Evolutionary conservation across 2,329 filamentous ascomycete genomes (phyloP), one percentile per base, ranked within the genome.

Genomic region (Aspergillus oerlinghausenensis): DNA sequence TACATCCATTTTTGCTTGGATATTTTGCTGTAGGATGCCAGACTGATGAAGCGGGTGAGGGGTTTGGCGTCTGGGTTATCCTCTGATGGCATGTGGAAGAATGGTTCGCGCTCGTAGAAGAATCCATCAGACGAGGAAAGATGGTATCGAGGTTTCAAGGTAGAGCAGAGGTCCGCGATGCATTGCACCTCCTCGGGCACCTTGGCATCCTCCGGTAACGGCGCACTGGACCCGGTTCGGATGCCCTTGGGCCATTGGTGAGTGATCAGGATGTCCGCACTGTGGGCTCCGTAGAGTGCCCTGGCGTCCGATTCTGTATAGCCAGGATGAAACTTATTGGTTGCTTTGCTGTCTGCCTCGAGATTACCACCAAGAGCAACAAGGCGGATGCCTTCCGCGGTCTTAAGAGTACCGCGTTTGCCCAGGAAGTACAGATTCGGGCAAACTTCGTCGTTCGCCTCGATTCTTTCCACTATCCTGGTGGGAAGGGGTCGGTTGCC

Each of bases 71-170:
- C 80, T 6, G 82, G 80, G 9, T 77, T 74, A 42, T 81, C 80
- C 35, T 79, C 74, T 35, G 75, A 78, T 3, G 82, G 79, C 23
- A 75, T 62, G 70, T 96, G 88, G 67, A 94, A 87, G 77, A 97
- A 99, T 0, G 93, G 91, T 73, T 97, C 94, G 55, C 94, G 86
- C 75, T 99, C 93, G 71, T 88, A 97, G 74, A 89, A 93, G 65
- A 86, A 86, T 6, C 80, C 75, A 1, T 84, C 81, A 0, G 89
- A 89, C 3, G 84, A 80, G 1, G 90, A 86, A 67, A 97, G 87
- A 72, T 97, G 92, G 69, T 99, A 99, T 28, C 90, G 86, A n/a
- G 94, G 94, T 71, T 92, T 94, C 21, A 99, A 75, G 0, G 84
- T 76, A 2, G 86, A 81, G 67, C 88, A 93, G 10, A 99, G 80